These are phyloP conservation scores for Venturia nashicola DNA, from an alignment of 2,329 filamentous ascomycete genomes.

Conservation along the genomic window DNA sequence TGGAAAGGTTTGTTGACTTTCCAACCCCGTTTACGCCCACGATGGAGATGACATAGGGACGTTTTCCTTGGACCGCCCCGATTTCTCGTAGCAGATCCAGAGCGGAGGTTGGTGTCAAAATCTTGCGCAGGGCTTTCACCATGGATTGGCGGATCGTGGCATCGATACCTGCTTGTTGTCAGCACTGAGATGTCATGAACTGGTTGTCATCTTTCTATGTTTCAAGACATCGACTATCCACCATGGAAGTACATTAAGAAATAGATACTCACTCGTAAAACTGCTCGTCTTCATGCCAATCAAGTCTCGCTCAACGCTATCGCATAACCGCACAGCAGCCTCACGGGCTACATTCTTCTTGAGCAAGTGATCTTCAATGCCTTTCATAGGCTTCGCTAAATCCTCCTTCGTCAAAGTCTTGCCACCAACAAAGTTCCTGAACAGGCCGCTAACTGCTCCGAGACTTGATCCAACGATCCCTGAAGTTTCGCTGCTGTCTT, in stretches of 20 bases:
- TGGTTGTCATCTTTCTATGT: background rate
- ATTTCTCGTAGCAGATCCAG: conserved; percentile 92
- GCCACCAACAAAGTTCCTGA: conserved; percentile 89
- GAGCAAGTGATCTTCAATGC: conserved; percentile 89
- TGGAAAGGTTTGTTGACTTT: conserved; percentile 94
- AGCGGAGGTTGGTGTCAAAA: conserved; percentile 89
- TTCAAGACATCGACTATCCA: background rate
- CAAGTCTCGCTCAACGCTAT: conserved; percentile 82
- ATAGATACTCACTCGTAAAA: conserved; percentile 54
- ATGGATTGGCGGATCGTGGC: conserved; percentile 73
- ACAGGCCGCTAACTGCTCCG: conserved; percentile 73
- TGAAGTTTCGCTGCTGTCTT: conserved; percentile 27
- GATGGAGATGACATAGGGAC: conserved; percentile 95
- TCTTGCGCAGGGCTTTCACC: conserved; percentile 85
- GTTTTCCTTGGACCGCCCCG: conserved; percentile 52
- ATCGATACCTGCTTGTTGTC: conserved; percentile 47
- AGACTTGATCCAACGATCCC: conserved; percentile 70
- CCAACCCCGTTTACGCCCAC: conserved; percentile 97
- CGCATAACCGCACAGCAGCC: conserved; percentile 80
- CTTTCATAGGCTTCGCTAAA: conserved; percentile 82
- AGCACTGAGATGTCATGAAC: background rate
- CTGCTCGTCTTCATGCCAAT: conserved; percentile 81
- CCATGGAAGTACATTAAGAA: background rate
- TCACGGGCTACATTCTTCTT: conserved; percentile 95
- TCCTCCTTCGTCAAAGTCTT: conserved; percentile 85